These are phyloP conservation scores for Phellinidium pouzarii DNA, from an alignment of 1,284 basidiomycete species.

Conservation along the genomic window DNA sequence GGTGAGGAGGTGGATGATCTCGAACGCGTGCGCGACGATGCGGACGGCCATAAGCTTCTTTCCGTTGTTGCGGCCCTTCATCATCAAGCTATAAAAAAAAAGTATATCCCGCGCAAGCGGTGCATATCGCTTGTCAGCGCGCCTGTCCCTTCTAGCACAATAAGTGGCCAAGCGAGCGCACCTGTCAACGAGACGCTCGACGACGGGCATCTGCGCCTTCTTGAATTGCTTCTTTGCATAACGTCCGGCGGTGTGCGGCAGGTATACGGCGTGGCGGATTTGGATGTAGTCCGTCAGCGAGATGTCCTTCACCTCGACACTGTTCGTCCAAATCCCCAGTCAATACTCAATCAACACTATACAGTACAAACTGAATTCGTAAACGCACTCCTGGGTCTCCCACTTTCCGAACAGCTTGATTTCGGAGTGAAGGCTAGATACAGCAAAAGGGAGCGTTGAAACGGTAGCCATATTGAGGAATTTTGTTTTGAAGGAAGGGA, in stretches of 20 bases:
- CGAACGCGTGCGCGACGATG: slow-evolving; percentile 99
- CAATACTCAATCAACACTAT: slow-evolving; percentile 22
- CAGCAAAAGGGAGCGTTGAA: slow-evolving; percentile 75
- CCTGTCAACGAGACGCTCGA: slow-evolving; percentile 98
- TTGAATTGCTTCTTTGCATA: slow-evolving; percentile 99
- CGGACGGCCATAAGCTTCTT: slow-evolving; percentile 99
- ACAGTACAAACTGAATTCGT: background rate
- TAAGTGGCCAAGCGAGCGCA: slow-evolving; percentile 33
- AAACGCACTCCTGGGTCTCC: slow-evolving; percentile 90
- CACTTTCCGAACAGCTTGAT: slow-evolving; percentile 97
- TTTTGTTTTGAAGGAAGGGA: background rate
- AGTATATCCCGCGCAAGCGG: background rate
- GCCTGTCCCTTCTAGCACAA: background rate
- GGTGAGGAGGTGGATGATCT: slow-evolving; percentile 99
- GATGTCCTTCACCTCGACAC: slow-evolving; percentile 99
- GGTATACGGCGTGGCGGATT: slow-evolving; percentile 96
- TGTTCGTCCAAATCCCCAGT: slow-evolving; percentile 37
- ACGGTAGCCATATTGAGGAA: slow-evolving; percentile 43
- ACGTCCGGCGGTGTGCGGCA: slow-evolving; percentile 97
- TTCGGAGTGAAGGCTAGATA: slow-evolving; percentile 79
- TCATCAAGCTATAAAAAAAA: slow-evolving; percentile 73
- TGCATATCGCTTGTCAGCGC: background rate
- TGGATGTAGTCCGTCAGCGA: slow-evolving; percentile 99
- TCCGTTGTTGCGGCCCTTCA: slow-evolving; percentile 99
- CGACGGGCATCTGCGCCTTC: slow-evolving; percentile 99